Evolutionary conservation across 2,329 filamentous ascomycete genomes (phyloP).

Genomic region (Cryphonectria naterciae): DNA sequence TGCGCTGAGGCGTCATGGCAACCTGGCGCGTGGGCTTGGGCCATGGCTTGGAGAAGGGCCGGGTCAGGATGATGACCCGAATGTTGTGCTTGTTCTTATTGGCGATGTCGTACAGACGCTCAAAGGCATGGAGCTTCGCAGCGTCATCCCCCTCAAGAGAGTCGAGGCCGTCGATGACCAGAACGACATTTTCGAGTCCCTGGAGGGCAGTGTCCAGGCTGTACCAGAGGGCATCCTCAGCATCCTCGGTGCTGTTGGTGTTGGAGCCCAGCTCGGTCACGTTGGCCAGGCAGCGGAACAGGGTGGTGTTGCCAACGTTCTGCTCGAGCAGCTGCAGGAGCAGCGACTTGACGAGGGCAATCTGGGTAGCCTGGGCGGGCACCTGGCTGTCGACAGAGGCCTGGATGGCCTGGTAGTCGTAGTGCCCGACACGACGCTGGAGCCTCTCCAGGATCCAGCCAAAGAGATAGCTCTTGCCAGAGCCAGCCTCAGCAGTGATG

Average conservation of each 20-base stretch:
- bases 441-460: conserved; percentile 29
- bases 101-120: conserved; percentile 30
- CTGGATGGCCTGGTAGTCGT: conserved; percentile 29
- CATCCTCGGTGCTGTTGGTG: conserved; percentile 35
- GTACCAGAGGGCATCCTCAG: conserved; percentile 34
- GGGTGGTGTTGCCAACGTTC: conserved; percentile 28
- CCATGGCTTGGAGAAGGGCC: conserved; percentile 29
- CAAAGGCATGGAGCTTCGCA: conserved; percentile 27
- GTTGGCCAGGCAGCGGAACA: conserved; percentile 30
- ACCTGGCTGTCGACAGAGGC: conserved; percentile 30
- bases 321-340: conserved; percentile 29
- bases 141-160: conserved; percentile 29
- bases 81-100: conserved; percentile 30
- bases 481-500: conserved; percentile 29
- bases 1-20: conserved; percentile 27
- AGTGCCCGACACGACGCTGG: conserved; percentile 27
- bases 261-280: conserved; percentile 31
- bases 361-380: conserved; percentile 28
- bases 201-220: conserved; percentile 28
- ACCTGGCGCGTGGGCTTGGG: conserved; percentile 29
- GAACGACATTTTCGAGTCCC: conserved; percentile 29
- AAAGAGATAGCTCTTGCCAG: conserved; percentile 28
- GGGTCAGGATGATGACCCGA: conserved; percentile 29
- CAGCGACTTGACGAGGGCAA: conserved; percentile 29
- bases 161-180: conserved; percentile 29